Base-by-base conservation (phyloP, 2,329 filamentous ascomycete genomes). In the Samsoniella hepiali region DNA sequence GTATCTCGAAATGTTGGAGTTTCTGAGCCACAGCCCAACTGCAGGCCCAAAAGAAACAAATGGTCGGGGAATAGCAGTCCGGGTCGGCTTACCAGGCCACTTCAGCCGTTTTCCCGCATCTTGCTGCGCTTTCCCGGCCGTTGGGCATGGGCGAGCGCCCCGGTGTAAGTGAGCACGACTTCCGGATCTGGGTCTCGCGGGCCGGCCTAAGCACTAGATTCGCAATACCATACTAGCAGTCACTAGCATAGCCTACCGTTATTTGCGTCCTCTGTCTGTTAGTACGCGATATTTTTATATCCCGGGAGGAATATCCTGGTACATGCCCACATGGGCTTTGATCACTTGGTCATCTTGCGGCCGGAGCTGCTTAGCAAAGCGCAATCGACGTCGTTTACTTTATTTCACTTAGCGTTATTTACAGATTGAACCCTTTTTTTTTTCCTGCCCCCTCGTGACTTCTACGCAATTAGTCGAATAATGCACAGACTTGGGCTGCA, bases 81-180 rank as follows among this genome's bases (percentile, higher is more conserved):
- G 9, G 22, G 40, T 8, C 45, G 22, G 44, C 57, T 59, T 29
- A 51, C 34, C 11, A 42, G 34, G 45, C 47, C 15, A 59, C 10
- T 59, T 34, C 57, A 44, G 36, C 57, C 45, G 57, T 42, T 34
- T 40, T 40, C 29, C 56, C 57, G 27, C 47, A 27, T 51, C 57
- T 40, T 32, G 44, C 57, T n/a, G 57, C 45, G 27, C 34, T 13
- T 31, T 42, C 27, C 34, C 22, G 36, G 5, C 45, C 34, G 10
- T 42, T 51, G 47, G 34, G 15, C 29, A 34, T 42, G 45, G 22
- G 27, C 47, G 27, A 59, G 34, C 13, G 15, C 57, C 34, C 55
- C 57, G 57, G 57, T 59, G 57, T 59, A 59, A 59, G 57, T 59
- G 57, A 59, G 47, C 57, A 32, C 15, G 36, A 59, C 9, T 51